phyloP scores from a whole-genome alignment of 257 asterid genomes.

The Verbena officinalis region DNA sequence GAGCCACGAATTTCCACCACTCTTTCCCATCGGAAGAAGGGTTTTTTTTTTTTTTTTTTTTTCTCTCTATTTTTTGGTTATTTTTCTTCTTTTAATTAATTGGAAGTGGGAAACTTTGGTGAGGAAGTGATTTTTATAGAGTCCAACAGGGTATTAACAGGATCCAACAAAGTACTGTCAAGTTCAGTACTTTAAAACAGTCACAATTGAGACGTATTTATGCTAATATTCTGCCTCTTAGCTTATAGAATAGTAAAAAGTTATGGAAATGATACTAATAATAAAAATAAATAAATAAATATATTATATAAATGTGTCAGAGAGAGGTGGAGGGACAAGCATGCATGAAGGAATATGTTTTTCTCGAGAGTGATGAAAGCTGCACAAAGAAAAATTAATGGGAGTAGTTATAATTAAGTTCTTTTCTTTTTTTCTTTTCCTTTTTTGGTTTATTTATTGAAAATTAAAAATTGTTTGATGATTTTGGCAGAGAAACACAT shows the following conservation, averaged over 20 bases:
- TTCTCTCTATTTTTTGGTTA: neutral
- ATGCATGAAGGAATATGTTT: conserved; percentile 46
- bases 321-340: conserved; percentile 23
- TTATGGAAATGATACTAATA: neutral
- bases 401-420: conserved; percentile 3
- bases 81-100: neutral
- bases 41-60: neutral
- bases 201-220: conserved; percentile 18
- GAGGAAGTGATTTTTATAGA: conserved; percentile 11
- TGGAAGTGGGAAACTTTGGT: neutral
- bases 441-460: conserved; percentile 28
- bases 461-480: conserved; percentile 42
- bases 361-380: conserved; percentile 63
- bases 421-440: neutral
- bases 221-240: conserved; percentile 2
- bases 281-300: neutral
- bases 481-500: conserved; percentile 42
- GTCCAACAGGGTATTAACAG: conserved; percentile 27
- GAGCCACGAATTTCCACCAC: conserved; percentile 66
- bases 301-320: conserved; percentile 22
- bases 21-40: conserved; percentile 57
- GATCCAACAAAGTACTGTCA: conserved; percentile 27
- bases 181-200: conserved; percentile 11
- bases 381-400: conserved; percentile 39
- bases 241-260: conserved; percentile 18